phyloP scores from a whole-genome alignment of 345 rosid genomes.

The Citrus cavaleriei region DNA sequence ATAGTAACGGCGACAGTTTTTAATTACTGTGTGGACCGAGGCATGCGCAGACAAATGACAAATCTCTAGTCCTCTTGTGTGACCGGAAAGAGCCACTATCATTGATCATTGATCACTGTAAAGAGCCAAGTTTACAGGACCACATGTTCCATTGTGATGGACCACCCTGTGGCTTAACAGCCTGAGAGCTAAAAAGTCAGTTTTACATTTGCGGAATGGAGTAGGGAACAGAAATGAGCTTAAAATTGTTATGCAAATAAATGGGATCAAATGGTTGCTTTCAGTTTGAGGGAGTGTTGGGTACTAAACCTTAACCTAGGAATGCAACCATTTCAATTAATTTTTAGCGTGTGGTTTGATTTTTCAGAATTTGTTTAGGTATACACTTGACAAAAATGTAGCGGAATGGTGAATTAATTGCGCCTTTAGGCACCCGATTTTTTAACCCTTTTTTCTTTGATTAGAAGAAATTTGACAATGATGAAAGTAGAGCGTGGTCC shows the following conservation, averaged over 20 bases:
- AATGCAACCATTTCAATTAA: too few species aligned
- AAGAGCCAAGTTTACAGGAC: neutral
- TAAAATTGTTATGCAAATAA: neutral
- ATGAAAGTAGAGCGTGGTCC: too few species aligned
- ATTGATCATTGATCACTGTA: neutral
- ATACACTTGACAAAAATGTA: neutral
- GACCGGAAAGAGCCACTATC: neutral
- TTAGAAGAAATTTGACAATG: too few species aligned
- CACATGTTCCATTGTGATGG: neutral
- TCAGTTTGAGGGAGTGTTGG: too few species aligned
- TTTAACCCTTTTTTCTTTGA: too few species aligned
- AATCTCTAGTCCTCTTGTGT: neutral
- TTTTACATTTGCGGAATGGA: neutral
- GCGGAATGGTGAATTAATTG: too few species aligned
- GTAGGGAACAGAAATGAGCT: neutral
- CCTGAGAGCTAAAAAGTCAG: neutral
- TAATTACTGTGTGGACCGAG: neutral
- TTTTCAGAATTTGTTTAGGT: neutral
- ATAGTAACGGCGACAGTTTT: neutral
- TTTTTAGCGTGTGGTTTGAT: neutral
- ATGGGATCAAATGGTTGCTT: neutral
- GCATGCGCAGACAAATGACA: neutral
- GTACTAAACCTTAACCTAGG: too few species aligned
- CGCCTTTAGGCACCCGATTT: too few species aligned
- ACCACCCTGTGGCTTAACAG: neutral